phyloP scores from a whole-genome alignment of 1,284 basidiomycete species.

The Vanrija sp. region DNA sequence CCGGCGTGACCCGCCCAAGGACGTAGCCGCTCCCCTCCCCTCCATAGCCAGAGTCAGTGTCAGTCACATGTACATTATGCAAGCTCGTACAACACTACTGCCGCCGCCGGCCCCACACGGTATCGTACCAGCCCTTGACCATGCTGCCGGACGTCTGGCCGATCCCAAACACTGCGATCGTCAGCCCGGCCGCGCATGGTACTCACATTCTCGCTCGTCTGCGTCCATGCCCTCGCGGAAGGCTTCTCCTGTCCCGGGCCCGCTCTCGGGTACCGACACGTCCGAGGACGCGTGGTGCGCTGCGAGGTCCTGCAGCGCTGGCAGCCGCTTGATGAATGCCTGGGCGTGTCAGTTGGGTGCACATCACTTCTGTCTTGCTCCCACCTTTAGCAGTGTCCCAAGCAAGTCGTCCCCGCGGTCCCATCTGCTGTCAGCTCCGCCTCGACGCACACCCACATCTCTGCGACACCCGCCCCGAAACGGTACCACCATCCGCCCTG shows the following conservation, averaged over 20 bases:
- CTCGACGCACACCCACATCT: conserved; percentile 4
- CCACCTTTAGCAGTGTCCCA: conserved; percentile 63
- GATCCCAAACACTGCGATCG: conserved; percentile 65
- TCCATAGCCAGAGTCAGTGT: background rate
- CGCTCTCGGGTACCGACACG: conserved; percentile 38
- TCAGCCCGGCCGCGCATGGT: background rate
- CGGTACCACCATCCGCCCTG: conserved; percentile 85
- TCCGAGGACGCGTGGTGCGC: conserved; percentile 74
- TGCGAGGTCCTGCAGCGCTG: conserved; percentile 80
- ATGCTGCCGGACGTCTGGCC: conserved; percentile 73
- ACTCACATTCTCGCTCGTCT: conserved; percentile 78
- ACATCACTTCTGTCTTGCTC: conserved; percentile 2
- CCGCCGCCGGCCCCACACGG: conserved; percentile 18
- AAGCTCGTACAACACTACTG: background rate
- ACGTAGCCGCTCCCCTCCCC: background rate
- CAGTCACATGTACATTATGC: background rate
- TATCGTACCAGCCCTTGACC: conserved; percentile 78
- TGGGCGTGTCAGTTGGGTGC: conserved; percentile 32
- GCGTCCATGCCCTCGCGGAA: conserved; percentile 85
- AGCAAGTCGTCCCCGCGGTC: conserved; percentile 32
- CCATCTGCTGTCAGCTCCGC: conserved; percentile 8
- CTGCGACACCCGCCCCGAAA: conserved; percentile 75
- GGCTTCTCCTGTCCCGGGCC: conserved; percentile 55
- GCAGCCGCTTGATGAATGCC: conserved; percentile 74
- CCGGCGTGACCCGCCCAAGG: conserved; percentile 4